These are phyloP conservation scores for Crucihimalaya himalaica DNA, from an alignment of 345 rosid genomes.

Conservation along the genomic window DNA sequence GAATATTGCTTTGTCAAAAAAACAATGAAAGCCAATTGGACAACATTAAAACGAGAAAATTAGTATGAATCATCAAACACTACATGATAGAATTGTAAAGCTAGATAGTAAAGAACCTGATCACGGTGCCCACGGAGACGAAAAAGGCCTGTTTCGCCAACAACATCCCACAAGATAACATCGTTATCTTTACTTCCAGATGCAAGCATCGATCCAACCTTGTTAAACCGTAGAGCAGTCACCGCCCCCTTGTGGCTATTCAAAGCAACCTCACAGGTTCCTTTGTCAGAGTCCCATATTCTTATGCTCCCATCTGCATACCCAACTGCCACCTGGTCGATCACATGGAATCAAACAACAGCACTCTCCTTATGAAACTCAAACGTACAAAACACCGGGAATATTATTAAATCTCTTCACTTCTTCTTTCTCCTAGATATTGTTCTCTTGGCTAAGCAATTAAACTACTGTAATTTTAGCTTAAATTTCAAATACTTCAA, in stretches of 20 bases:
- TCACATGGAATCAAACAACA: slow-evolving; percentile 10
- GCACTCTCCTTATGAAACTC: neutral
- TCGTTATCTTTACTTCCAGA: slow-evolving; percentile 97
- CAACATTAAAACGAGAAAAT: neutral
- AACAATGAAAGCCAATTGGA: neutral
- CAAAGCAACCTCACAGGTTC: slow-evolving; percentile 70
- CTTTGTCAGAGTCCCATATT: slow-evolving; percentile 86
- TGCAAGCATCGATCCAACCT: slow-evolving; percentile 73
- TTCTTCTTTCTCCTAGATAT: neutral
- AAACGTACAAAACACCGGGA: neutral
- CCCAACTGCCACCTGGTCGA: slow-evolving; percentile 55
- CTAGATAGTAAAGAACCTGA: slow-evolving; percentile 55
- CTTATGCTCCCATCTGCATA: slow-evolving; percentile 91
- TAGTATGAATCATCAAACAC: slow-evolving; percentile 11
- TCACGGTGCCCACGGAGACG: slow-evolving; percentile 91
- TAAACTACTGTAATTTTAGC: neutral
- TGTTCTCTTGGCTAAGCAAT: neutral
- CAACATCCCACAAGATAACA: slow-evolving; percentile 92
- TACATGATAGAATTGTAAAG: slow-evolving; percentile 5
- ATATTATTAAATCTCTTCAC: neutral
- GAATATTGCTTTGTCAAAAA: neutral
- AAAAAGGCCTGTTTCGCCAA: slow-evolving; percentile 80
- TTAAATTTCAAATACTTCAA: neutral
- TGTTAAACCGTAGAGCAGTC: slow-evolving; percentile 63
- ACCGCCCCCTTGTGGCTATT: slow-evolving; percentile 92